These are phyloP conservation scores for Metschnikowia proteae DNA, from an alignment of 805 yeast species.

Conservation along the genomic window DNA sequence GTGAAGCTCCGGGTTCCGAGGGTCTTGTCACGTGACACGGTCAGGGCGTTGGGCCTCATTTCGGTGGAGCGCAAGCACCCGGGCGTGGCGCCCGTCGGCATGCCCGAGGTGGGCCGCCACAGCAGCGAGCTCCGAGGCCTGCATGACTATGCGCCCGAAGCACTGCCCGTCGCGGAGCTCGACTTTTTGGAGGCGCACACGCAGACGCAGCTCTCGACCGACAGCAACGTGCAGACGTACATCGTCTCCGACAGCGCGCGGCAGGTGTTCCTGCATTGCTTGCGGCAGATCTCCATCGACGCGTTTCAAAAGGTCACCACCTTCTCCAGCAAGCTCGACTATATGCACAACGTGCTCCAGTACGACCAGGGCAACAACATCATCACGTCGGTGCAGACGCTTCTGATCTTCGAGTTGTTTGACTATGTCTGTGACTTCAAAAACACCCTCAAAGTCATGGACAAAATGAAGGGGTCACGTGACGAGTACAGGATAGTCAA, in stretches of 20 bases:
- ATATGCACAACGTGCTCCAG: constrained; percentile 45
- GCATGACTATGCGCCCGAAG: not conserved
- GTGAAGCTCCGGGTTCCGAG: constrained; percentile 54
- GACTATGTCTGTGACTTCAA: constrained; percentile 7
- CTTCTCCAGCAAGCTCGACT: constrained; percentile 41
- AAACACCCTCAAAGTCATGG: not conserved
- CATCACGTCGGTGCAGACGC: constrained; percentile 27
- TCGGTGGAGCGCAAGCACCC: constrained; percentile 27
- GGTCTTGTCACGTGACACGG: constrained; percentile 42
- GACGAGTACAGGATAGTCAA: constrained; percentile 1
- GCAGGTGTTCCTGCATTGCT: constrained; percentile 18
- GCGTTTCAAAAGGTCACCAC: constrained; percentile 41
- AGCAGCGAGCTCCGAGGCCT: not conserved
- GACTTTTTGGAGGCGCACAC: not conserved
- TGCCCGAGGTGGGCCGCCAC: constrained; percentile 24
- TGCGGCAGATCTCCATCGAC: constrained; percentile 31
- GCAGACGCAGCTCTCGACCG: constrained; percentile 20
- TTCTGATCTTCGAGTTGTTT: constrained; percentile 36
- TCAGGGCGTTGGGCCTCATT: constrained; percentile 27
- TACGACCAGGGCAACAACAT: constrained; percentile 31
- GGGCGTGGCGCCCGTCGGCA: constrained; percentile 38
- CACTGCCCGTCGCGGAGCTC: not conserved
- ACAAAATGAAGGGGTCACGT: not conserved
- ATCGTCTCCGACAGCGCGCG: constrained; percentile 36
- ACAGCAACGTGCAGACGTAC: constrained; percentile 34